Conservation (phyloP, 73 alveolate species). For the Paraurostyla sp. region DNA sequence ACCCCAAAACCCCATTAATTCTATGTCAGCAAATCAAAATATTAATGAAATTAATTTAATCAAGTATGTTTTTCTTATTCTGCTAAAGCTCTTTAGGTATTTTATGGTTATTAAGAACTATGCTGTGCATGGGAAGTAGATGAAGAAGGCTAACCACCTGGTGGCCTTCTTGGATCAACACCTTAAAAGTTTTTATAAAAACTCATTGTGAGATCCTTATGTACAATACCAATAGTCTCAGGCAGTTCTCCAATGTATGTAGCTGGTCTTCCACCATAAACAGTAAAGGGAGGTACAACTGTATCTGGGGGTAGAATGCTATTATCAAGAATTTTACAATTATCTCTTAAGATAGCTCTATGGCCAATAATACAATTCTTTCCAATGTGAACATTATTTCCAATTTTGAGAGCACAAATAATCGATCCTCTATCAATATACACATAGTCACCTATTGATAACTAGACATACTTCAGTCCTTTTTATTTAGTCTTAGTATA, state of each 20-base stretch:
- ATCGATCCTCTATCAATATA: conserved; percentile 81
- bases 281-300: conserved; percentile 88
- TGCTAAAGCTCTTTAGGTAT: conserved; percentile 48
- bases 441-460: conserved; percentile 87
- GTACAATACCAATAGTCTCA: conserved; percentile 63
- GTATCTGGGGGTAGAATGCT: conserved; percentile 87
- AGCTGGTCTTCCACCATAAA: conserved; percentile 93
- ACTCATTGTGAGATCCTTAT: conserved; percentile 60
- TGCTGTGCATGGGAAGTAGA: background rate
- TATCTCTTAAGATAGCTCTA: conserved; percentile 79
- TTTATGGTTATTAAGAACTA: background rate
- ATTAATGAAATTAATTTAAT: background rate
- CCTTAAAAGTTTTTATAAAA: conserved; percentile 67
- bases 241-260: conserved; percentile 74
- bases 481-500: conserved; percentile 78
- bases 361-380: conserved; percentile 86
- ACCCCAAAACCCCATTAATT: no score
- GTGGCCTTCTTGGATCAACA: conserved; percentile 46
- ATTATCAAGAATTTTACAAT: conserved; percentile 78
- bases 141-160: background rate
- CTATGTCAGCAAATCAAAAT: no score
- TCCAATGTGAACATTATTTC: conserved; percentile 88
- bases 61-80: conserved; percentile 16
- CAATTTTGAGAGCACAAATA: conserved; percentile 85
- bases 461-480: conserved; percentile 61